Evolutionary conservation across 2,329 filamentous ascomycete species (phyloP), one percentile per base, ranked within the genome.

Genomic region (Pseudogymnoascus sp.): DNA sequence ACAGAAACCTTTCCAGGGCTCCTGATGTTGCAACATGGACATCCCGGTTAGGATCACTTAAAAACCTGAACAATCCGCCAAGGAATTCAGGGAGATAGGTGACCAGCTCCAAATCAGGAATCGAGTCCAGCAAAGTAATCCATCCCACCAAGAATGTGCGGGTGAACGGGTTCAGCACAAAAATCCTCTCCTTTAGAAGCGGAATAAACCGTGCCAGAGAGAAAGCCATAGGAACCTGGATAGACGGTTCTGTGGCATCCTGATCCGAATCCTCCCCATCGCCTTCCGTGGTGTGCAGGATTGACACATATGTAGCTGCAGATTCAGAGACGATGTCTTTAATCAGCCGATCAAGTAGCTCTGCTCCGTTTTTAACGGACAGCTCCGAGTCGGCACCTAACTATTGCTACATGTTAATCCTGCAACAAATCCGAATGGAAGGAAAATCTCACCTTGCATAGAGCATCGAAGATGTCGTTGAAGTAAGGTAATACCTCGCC

Each of bases 241-340:
- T 66, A 25, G 76, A 74, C 7, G 78, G 74, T 44, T 79, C 76
- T n/a, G 73, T 69, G 21, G 66, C 73, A 55, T 81, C 78, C 65
- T 80, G 80, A 42, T 76, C 75, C 15, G 80, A 78, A 8, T 79
- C 74, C 6, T 79, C 74, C 27, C 79, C 79, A 51, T 84, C 82
- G 48, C 81, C 76, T 13, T 77, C 77, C 1, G 83, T 77, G 35
- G 82, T 78, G 66, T 95, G 89, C 25, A 99, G 79, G 8, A 97
- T 84, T 0, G 94, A 97, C 5, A 97, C 87, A 73, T 99, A 99
- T 4, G 92, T 94, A 44, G 93, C 90, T 12, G 93, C 92, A 5
- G 92, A 96, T 75, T 97, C 93, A 2, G 92, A 90, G 3, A 97
- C 92, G 65, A 97, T 96, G 70, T 97, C 92, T 75, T 97, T 97